phyloP scores from a whole-genome alignment of 345 rosid species.

The Eucalyptus polybractea region DNA sequence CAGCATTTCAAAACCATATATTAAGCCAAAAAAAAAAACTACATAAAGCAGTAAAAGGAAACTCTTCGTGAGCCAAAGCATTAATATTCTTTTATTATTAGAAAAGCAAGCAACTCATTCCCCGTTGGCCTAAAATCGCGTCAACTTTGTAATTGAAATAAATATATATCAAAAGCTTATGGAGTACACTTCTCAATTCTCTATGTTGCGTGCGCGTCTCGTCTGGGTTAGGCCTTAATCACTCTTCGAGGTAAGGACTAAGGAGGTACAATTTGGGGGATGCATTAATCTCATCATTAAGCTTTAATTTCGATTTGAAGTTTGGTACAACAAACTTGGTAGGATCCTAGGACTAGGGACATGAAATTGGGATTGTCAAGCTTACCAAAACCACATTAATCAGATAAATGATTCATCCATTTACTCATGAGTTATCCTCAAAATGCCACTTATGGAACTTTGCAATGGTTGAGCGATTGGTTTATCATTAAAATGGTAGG shows the following conservation, averaged over 20 bases:
- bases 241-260: too few species aligned
- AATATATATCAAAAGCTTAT: neutral
- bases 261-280: neutral
- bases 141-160: neutral
- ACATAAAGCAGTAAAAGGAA: neutral
- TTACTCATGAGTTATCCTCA: neutral
- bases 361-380: neutral
- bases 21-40: neutral
- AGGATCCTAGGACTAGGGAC: neutral
- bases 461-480: neutral
- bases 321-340: neutral
- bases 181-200: neutral
- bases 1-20: neutral
- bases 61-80: neutral
- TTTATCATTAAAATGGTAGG: neutral
- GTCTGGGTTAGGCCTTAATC: neutral
- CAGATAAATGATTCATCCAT: neutral
- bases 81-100: neutral
- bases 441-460: neutral
- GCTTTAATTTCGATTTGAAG: neutral
- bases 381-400: neutral
- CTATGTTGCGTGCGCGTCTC: accelerated
- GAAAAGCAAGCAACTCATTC: neutral
- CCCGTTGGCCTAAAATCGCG: accelerated
- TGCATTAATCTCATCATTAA: neutral